phyloP scores from a whole-genome alignment of 352 stramenopile genomes.

The Halophytophthora polymorphica region DNA sequence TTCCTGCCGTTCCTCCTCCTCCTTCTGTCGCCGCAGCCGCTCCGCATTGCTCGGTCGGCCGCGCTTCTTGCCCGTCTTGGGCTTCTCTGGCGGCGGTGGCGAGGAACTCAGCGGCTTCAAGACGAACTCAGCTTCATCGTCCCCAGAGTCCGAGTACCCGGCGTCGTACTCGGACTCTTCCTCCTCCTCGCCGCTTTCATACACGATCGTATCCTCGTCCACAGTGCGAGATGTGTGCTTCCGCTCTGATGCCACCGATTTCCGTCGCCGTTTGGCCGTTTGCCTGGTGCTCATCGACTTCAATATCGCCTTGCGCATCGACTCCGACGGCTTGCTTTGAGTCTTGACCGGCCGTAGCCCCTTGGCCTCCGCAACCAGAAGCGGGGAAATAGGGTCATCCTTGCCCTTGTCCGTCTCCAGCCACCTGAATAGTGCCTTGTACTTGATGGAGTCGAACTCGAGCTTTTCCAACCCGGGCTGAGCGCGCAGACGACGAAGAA shows the following conservation, averaged over 20 bases:
- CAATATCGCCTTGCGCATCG: constrained; percentile 54
- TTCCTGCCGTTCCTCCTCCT: constrained; percentile 9
- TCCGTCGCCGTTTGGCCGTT: constrained; percentile 16
- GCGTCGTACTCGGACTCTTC: constrained; percentile 33
- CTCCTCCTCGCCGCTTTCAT: constrained; percentile 35
- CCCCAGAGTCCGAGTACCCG: constrained; percentile 28
- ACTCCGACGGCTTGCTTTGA: constrained; percentile 28
- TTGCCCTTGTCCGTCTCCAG: constrained; percentile 47
- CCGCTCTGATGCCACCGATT: constrained; percentile 9
- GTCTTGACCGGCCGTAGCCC: constrained; percentile 11
- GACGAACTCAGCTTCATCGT: constrained; percentile 34
- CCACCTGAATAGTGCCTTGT: constrained; percentile 45
- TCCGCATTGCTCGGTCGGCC: too few species aligned
- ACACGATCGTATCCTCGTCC: constrained; percentile 29
- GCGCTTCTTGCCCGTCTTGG: constrained; percentile 15
- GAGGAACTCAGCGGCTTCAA: constrained; percentile 20
- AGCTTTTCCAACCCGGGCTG: constrained; percentile 38
- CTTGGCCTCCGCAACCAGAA: too few species aligned
- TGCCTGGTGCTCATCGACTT: constrained; percentile 23
- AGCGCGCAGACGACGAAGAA: constrained; percentile 39
- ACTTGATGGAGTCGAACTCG: constrained; percentile 38
- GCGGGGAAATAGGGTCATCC: constrained; percentile 31
- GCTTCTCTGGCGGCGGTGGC: constrained; percentile 5
- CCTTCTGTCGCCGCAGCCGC: constrained; percentile 14
- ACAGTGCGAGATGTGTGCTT: constrained; percentile 14